Conservation (phyloP, 768 basidiomycete genomes). For the Mycena filopes region DNA sequence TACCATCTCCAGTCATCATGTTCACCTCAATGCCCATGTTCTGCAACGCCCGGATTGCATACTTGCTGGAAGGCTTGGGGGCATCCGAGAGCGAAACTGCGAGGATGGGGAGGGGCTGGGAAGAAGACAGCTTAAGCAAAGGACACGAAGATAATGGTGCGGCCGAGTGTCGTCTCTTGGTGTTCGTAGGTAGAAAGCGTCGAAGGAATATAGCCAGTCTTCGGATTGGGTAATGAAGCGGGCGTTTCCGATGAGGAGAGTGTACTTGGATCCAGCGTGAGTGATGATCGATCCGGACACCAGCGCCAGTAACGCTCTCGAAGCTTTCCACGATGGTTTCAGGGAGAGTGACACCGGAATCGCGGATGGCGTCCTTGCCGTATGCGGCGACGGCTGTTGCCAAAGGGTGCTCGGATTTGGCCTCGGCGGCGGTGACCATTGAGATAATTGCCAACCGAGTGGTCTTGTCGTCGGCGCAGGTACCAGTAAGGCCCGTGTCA, state of each 20-base stretch:
- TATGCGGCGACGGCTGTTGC: constrained; percentile 92
- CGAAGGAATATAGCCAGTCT: constrained; percentile 63
- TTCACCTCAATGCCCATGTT: constrained; percentile 92
- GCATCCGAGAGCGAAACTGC: constrained; percentile 89
- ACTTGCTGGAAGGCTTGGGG: constrained; percentile 85
- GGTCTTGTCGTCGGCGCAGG: constrained; percentile 73
- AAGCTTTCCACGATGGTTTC: constrained; percentile 75
- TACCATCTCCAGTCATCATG: constrained; percentile 95
- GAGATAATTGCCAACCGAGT: constrained; percentile 72
- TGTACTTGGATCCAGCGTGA: constrained; percentile 62
- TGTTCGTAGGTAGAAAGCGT: constrained; percentile 72
- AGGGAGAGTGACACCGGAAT: constrained; percentile 46
- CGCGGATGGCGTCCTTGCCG: constrained; percentile 71
- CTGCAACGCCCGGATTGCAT: constrained; percentile 84
- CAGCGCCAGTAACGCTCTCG: constrained; percentile 90
- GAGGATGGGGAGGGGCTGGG: constrained; percentile 69
- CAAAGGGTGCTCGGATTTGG: constrained; percentile 94
- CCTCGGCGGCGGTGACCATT: constrained; percentile 88
- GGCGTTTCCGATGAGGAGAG: constrained; percentile 80
- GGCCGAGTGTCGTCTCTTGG: constrained; percentile 76
- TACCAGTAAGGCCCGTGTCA: constrained; percentile 53
- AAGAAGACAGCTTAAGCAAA: constrained; percentile 56
- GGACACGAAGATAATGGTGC: constrained; percentile 90
- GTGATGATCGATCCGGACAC: constrained; percentile 79
- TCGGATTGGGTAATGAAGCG: constrained; percentile 72